phyloP scores from a whole-genome alignment of 768 basidiomycete species.

The Phylloporus sp. region DNA sequence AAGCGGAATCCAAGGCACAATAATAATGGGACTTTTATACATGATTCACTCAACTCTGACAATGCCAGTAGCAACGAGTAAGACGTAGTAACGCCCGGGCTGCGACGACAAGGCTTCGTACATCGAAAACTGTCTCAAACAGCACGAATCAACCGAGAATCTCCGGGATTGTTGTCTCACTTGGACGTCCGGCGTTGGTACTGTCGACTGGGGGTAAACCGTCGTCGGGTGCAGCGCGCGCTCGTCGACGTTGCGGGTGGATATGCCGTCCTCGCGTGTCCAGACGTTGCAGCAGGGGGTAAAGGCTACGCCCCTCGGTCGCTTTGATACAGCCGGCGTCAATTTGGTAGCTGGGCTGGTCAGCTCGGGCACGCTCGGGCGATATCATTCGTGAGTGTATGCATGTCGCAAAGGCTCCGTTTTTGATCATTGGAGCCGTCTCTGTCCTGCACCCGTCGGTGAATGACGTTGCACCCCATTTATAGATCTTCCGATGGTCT shows the following conservation, averaged over 20 bases:
- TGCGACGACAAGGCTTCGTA: constrained; percentile 53
- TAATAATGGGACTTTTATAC: too few relatives aligned
- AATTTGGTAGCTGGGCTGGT: constrained; percentile 87
- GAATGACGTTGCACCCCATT: constrained; percentile 76
- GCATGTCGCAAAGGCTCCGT: background rate
- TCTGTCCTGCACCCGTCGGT: constrained; percentile 69
- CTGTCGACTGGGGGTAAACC: constrained; percentile 6
- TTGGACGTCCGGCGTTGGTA: constrained; percentile 57
- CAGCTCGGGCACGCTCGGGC: constrained; percentile 96
- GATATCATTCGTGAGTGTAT: constrained; percentile 65
- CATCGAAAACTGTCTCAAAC: constrained; percentile 73
- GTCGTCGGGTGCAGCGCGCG: constrained; percentile 33
- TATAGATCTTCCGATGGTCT: constrained; percentile 90
- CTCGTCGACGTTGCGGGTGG: constrained; percentile 82
- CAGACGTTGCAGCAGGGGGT: constrained; percentile 25
- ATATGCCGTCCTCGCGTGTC: constrained; percentile 57
- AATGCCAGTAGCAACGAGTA: too few relatives aligned
- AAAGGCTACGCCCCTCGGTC: constrained; percentile 63
- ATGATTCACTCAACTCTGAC: too few relatives aligned
- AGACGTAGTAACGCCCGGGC: too few relatives aligned
- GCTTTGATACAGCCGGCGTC: constrained; percentile 86
- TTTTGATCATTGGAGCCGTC: constrained; percentile 38
- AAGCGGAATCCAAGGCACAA: too few relatives aligned
- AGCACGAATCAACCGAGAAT: constrained; percentile 46
- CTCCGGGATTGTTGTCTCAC: constrained; percentile 63